A percentile compares a stretch with the other conserved stretches of the same genome.
Evolutionary conservation across 164 flowering plant species (phyloP).

Genomic region (Liquidambar formosana): DNA sequence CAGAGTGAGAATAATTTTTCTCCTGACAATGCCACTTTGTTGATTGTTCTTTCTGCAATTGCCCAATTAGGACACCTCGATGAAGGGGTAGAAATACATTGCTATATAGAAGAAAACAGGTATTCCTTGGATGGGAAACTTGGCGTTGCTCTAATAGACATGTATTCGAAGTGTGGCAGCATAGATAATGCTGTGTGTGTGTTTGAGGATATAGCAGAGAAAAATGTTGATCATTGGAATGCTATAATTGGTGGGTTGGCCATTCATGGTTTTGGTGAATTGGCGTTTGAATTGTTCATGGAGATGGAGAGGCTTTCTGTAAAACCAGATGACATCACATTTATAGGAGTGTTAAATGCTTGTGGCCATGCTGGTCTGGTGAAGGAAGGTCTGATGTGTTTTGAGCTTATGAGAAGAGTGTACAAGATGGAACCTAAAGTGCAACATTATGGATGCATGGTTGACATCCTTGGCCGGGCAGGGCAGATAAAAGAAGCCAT

Average conservation of each 20-base stretch:
- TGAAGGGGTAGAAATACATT: slow-evolving; percentile 46
- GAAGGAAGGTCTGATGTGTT: slow-evolving; percentile 62
- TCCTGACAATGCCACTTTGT: slow-evolving; percentile 55
- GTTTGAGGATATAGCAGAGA: slow-evolving; percentile 39
- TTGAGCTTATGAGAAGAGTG: slow-evolving; percentile 62
- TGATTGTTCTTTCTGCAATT: slow-evolving; percentile 53
- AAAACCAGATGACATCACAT: slow-evolving; percentile 73
- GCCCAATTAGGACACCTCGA: slow-evolving; percentile 52
- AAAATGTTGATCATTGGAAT: slow-evolving; percentile 62
- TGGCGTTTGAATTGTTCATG: slow-evolving; percentile 56
- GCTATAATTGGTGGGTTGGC: slow-evolving; percentile 81
- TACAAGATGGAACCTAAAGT: slow-evolving; percentile 54
- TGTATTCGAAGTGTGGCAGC: slow-evolving; percentile 79
- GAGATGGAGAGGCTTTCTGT: slow-evolving; percentile 51
- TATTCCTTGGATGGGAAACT: slow-evolving; percentile 41
- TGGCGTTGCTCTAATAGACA: slow-evolving; percentile 67
- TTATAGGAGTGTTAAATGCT: slow-evolving; percentile 61
- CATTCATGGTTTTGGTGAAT: slow-evolving; percentile 56
- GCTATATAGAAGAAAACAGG: slow-evolving; percentile 36
- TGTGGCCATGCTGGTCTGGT: slow-evolving; percentile 72
- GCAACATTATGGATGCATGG: slow-evolving; percentile 78
- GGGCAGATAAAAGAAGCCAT: slow-evolving; percentile 59
- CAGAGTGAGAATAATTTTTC: slow-evolving; percentile 14
- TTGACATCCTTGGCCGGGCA: slow-evolving; percentile 65
- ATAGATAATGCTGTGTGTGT: slow-evolving; percentile 47